phyloP scores from a whole-genome alignment of 1,284 basidiomycete species.

The Spongispora temasekensis region DNA sequence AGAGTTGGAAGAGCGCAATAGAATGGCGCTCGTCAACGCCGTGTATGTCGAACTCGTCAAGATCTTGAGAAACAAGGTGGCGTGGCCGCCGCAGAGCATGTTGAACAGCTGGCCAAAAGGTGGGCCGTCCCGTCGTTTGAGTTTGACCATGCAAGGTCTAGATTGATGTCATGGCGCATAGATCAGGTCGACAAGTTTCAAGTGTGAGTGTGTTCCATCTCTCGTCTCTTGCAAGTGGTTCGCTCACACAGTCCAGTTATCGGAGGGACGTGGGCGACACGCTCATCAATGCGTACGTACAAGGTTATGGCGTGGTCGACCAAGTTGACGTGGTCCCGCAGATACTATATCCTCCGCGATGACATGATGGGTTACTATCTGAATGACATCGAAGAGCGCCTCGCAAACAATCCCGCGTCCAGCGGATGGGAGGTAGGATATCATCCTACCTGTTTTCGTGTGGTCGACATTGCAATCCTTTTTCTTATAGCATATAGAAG shows the following conservation, averaged over 20 bases:
- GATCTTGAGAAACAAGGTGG: constrained; percentile 70
- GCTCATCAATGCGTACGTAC: constrained; percentile 81
- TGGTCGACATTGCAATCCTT: background rate
- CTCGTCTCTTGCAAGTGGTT: constrained; percentile 6
- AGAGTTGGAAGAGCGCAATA: constrained; percentile 43
- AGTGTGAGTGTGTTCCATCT: constrained; percentile 54
- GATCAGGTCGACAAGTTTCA: constrained; percentile 77
- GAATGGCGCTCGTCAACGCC: constrained; percentile 64
- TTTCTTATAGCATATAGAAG: constrained; percentile 73
- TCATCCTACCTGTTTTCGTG: background rate
- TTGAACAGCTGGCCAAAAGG: constrained; percentile 69
- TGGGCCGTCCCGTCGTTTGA: constrained; percentile 39
- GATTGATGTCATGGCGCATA: constrained; percentile 33
- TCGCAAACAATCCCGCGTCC: constrained; percentile 41
- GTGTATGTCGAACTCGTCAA: constrained; percentile 79
- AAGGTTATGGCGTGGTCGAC: background rate
- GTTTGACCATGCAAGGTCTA: background rate
- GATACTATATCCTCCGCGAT: constrained; percentile 85
- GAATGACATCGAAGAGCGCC: constrained; percentile 55
- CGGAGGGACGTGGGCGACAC: constrained; percentile 89
- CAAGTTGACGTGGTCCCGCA: constrained; percentile 36
- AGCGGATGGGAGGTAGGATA: constrained; percentile 74
- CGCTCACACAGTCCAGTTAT: constrained; percentile 52
- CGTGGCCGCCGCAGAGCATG: constrained; percentile 56
- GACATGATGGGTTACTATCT: constrained; percentile 77